Percentiles rank a stretch among this genome's conserved stretches.
Conservation (phyloP, 2,329 filamentous ascomycete genomes). For the Fonsecaea nubica region DNA sequence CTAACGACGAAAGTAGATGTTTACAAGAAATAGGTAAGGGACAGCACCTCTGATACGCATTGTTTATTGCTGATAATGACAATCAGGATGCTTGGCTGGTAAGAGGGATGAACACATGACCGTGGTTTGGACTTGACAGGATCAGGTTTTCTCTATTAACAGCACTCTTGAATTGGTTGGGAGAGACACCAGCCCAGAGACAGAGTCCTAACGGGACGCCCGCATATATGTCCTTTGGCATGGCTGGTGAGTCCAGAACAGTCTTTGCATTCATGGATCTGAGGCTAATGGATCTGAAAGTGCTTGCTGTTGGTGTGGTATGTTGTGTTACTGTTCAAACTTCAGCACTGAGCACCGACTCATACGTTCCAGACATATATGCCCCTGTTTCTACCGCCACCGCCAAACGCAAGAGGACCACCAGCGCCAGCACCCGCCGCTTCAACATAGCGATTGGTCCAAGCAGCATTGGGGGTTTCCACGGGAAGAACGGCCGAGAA, state of each 20-base stretch:
- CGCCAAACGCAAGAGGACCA: constrained; percentile 45
- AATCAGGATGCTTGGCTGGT: constrained; percentile 69
- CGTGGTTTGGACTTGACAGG: constrained; percentile 1
- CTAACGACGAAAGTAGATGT: constrained; percentile 64
- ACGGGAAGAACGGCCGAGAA: constrained; percentile 21
- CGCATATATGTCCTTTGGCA: constrained; percentile 75
- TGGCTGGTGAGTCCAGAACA: constrained; percentile 68
- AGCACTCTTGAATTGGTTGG: constrained; percentile 57
- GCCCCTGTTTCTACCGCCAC: constrained; percentile 68
- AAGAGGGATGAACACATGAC: constrained; percentile 38
- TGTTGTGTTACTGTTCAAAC: constrained; percentile 37
- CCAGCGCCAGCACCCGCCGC: constrained; percentile 57
- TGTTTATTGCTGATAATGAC: constrained; percentile 22
- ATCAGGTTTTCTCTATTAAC: constrained; percentile 56
- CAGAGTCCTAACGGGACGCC: constrained; percentile 70
- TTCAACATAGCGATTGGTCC: constrained; percentile 40
- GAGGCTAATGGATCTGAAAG: constrained; percentile 47
- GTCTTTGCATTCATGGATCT: constrained; percentile 1
- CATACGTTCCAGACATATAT: constrained; percentile 62
- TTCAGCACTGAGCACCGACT: background rate
- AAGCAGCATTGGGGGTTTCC: background rate
- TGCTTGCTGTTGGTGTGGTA: constrained; percentile 65
- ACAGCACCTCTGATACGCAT: constrained; percentile 18
- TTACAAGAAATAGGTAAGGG: constrained; percentile 81
- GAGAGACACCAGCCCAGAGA: constrained; percentile 57